Conservation (phyloP, 179 eudicot species). For the Carnegiea gigantea region DNA sequence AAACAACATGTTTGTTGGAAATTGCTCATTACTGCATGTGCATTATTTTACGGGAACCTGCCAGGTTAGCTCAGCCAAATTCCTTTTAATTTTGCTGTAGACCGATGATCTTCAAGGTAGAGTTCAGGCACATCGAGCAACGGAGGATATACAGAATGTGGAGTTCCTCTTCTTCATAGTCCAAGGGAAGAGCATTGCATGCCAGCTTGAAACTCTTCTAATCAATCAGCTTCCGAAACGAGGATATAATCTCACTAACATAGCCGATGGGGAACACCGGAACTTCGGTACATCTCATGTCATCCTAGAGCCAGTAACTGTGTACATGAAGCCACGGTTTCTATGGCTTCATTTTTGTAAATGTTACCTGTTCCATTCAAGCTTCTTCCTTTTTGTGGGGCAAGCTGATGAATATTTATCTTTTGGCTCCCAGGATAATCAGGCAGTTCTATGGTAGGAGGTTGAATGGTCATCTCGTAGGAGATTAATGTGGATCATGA, state of each 20-base stretch:
- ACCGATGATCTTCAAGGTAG: conserved; percentile 95
- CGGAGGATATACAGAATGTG: conserved; percentile 68
- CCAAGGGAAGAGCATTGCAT: conserved; percentile 85
- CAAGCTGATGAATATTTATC: neutral
- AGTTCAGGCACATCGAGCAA: conserved; percentile 70
- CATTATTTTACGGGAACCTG: neutral
- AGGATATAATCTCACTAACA: conserved; percentile 72
- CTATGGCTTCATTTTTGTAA: conserved; percentile 8
- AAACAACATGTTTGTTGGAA: neutral
- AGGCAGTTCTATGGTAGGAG: conserved; percentile 2
- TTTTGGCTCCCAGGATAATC: neutral
- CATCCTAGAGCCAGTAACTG: conserved; percentile 39
- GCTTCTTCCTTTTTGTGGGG: neutral
- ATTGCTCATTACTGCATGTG: neutral
- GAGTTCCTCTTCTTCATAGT: conserved; percentile 66
- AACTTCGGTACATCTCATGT: conserved; percentile 68
- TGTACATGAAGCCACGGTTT: conserved; percentile 17
- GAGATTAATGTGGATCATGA: conserved; percentile 13
- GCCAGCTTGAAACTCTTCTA: conserved; percentile 89
- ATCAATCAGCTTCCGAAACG: conserved; percentile 77
- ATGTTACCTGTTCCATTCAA: conserved; percentile 12
- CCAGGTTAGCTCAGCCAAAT: neutral
- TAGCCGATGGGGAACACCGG: conserved; percentile 92
- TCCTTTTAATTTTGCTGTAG: conserved; percentile 35
- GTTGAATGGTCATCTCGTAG: neutral